A percentile compares a stretch with the other conserved stretches of the same genome.
Evolutionary conservation across 2,329 filamentous ascomycete genomes (phyloP).

Genomic region (Colletotrichum orchidophilum): DNA sequence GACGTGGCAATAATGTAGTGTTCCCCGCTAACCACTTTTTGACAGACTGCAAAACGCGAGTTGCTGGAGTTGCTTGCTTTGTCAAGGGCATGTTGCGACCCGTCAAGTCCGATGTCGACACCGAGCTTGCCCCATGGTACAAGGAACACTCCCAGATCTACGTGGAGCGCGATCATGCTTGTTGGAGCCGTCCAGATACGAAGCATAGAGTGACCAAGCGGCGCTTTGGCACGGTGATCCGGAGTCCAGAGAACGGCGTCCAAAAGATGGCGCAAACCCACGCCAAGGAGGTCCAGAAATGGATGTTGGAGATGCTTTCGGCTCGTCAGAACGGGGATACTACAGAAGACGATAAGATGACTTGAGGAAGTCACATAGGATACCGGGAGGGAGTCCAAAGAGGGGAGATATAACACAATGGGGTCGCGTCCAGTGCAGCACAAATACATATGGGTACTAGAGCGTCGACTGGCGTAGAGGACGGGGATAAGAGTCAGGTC

Average conservation of each 20-base stretch:
- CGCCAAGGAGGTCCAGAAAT: constrained; percentile 59
- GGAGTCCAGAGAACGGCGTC: constrained; percentile 58
- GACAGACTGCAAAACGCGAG: constrained; percentile 70
- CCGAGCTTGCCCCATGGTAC: constrained; percentile 83
- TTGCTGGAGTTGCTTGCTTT: constrained; percentile 82
- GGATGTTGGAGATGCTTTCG: constrained; percentile 55
- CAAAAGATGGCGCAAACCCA: constrained; percentile 67
- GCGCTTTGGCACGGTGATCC: constrained; percentile 67
- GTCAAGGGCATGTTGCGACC: constrained; percentile 81
- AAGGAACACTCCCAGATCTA: constrained; percentile 82
- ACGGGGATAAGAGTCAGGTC: not conserved
- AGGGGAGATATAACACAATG: not conserved
- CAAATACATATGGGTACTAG: not conserved
- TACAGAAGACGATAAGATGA: constrained; percentile 59
- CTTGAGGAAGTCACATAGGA: constrained; percentile 17
- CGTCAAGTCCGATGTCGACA: constrained; percentile 81
- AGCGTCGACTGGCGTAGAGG: not conserved
- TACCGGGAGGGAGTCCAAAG: not conserved
- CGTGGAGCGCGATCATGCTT: constrained; percentile 77
- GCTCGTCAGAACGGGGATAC: constrained; percentile 51
- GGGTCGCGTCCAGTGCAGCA: not conserved
- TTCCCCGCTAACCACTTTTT: not conserved
- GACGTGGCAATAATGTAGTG: not conserved
- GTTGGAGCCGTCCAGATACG: constrained; percentile 74
- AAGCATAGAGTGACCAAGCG: constrained; percentile 67